Base-by-base conservation (phyloP, 495 filamentous ascomycete genomes). In the Rhizodiscina lignyota region DNA sequence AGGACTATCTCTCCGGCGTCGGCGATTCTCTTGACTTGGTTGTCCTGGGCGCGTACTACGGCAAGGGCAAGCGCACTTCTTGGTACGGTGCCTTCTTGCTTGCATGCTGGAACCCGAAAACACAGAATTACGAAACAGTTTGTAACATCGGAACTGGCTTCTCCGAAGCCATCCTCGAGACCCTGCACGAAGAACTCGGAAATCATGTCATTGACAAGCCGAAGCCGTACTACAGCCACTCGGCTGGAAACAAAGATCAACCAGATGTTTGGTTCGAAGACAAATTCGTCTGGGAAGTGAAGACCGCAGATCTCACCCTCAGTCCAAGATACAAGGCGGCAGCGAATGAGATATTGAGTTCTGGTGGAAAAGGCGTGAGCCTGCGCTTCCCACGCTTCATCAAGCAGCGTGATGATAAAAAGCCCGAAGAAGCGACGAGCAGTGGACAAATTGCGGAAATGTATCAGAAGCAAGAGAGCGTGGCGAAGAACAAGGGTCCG, bases 81-180 rank as follows among this genome's bases (percentile, higher is more conserved):
- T 79, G 86, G 21, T 97, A 94, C 49, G 89, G 89, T 36, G 83
- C 89, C 18, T 97, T 96, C 66, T 66, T 94, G 11, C 64, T 97
- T 0, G 91, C 86, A 1, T 93, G 86, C 55, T 94, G 91, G 63
- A 94, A 94, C 57, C 53, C 75, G 2, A 62, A 52, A 27, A 67
- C 61, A 11, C 79, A 97, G 36, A 74, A 56, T 6, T 96, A 85
- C 58, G 91, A 97, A 56, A 89, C 82, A 0, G 77, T 96, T 18
- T 97, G 91, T 68, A 97, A 97, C 52, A 94, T 97, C 44, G 89
- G 89, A 39, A 97, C 89, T 2, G 89, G 89, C 1, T 97, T 97
- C 56, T 87, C 78, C 2, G 89, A 97, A 57, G 77, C 68, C 2
- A 62, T 80, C 2, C 72, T 97, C 3, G 78, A 91, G 47, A 78